Percentiles rank a stretch among this genome's conserved stretches.
These are phyloP conservation scores for Adiantum capillusveneris DNA, from an alignment of 75 land plant genomes.

Conservation along the genomic window DNA sequence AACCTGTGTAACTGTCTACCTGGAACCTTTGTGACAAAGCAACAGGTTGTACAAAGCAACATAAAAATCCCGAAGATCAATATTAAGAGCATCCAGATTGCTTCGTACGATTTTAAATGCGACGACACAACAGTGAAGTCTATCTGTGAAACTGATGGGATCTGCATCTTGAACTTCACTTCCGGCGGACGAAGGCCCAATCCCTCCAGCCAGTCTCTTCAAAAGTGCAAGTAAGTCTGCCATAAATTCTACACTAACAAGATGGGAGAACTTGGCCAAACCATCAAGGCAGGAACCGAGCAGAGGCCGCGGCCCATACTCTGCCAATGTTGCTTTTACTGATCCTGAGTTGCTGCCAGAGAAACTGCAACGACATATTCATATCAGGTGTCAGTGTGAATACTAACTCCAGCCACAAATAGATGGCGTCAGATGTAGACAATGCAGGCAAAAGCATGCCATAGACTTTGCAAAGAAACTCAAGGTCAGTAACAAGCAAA, in stretches of 20 bases:
- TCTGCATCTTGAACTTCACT: constrained; percentile 13
- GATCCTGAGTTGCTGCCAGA: not conserved
- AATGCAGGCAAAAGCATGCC: not conserved
- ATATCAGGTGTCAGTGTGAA: too few species aligned
- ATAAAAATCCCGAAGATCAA: constrained; percentile 88
- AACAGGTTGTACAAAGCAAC: constrained; percentile 85
- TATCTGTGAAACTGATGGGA: constrained; percentile 59
- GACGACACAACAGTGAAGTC: constrained; percentile 84
- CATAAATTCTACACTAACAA: constrained; percentile 90
- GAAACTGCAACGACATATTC: not conserved
- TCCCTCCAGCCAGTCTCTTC: constrained; percentile 61
- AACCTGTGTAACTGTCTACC: constrained; percentile 55
- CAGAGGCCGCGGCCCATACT: constrained; percentile 53
- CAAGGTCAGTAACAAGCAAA: not conserved
- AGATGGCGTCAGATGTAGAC: not conserved
- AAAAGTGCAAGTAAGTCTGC: constrained; percentile 68
- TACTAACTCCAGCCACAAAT: too few species aligned
- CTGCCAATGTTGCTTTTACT: constrained; percentile 8
- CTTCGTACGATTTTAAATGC: constrained; percentile 88
- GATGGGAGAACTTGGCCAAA: constrained; percentile 81
- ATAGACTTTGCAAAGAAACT: not conserved
- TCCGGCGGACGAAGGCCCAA: too few species aligned
- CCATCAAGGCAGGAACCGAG: constrained; percentile 83
- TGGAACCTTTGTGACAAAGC: constrained; percentile 62
- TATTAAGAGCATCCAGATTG: constrained; percentile 90